Conservation (phyloP, 164 flowering plant genomes). For the Nymphaea colorata region DNA sequence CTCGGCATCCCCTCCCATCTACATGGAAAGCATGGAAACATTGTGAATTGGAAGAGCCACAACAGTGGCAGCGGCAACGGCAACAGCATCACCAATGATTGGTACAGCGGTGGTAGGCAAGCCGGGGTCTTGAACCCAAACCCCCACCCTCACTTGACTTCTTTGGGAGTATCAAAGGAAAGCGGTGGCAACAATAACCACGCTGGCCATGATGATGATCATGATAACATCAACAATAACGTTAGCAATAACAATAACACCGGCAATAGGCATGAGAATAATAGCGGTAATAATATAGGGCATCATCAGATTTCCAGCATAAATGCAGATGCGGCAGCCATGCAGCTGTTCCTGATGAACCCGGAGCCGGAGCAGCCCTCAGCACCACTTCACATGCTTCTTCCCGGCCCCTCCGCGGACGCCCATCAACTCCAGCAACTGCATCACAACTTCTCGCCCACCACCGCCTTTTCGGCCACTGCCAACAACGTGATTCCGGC, state of each 20-base stretch:
- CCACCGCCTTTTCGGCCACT: not conserved
- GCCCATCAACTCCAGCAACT: conserved; percentile 14
- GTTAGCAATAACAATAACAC: not conserved
- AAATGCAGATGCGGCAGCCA: conserved; percentile 74
- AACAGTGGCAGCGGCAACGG: not conserved
- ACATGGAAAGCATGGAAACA: not conserved
- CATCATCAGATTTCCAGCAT: conserved; percentile 9
- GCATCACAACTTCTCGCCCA: not conserved
- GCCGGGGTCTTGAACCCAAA: not conserved
- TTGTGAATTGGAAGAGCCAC: not conserved
- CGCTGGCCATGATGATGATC: not conserved
- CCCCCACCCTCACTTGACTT: not conserved
- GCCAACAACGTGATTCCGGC: not conserved
- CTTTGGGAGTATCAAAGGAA: not conserved
- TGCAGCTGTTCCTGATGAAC: conserved; percentile 89
- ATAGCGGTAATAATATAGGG: not conserved
- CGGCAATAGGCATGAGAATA: not conserved
- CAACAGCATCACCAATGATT: not conserved
- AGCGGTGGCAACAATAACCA: not conserved
- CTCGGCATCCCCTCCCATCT: not conserved
- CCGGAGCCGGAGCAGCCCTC: conserved; percentile 22
- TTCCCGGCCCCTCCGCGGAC: conserved; percentile 28
- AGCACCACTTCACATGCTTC: conserved; percentile 40
- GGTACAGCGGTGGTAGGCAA: not conserved
- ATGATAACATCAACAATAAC: not conserved